These are phyloP conservation scores for Candida oleophila DNA, from an alignment of 805 yeast genomes.

Conservation along the genomic window DNA sequence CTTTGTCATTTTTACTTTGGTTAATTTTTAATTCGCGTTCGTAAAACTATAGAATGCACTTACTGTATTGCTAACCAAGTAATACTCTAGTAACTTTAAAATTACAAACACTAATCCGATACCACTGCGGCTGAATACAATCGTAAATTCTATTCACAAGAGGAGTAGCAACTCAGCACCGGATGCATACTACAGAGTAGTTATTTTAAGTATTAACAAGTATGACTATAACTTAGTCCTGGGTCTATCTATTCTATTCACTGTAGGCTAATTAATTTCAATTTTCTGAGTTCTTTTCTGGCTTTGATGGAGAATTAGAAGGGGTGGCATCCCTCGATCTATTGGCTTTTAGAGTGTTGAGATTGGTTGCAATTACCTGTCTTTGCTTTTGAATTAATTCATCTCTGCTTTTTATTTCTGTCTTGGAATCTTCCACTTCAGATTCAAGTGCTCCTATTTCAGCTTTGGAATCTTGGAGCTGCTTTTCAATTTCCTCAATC, in stretches of 20 bases:
- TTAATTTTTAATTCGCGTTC: too few species aligned
- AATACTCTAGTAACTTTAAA: background rate
- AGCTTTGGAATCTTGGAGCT: background rate
- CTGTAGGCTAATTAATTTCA: background rate
- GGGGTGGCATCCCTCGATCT: background rate
- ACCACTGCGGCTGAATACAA: too few species aligned
- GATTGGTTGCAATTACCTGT: constrained; percentile 6
- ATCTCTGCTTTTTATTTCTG: background rate
- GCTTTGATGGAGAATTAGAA: background rate
- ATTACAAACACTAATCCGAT: background rate
- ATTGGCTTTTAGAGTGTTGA: constrained; percentile 7
- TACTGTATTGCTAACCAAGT: background rate
- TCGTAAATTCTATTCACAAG: too few species aligned
- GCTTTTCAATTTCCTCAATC: background rate
- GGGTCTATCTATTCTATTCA: background rate
- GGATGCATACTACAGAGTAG: too few species aligned
- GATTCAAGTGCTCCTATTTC: background rate
- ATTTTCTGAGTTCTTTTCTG: background rate
- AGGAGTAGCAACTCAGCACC: too few species aligned
- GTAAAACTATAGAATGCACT: background rate
- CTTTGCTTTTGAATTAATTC: constrained; percentile 8
- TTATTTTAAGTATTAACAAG: too few species aligned
- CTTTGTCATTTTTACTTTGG: too few species aligned
- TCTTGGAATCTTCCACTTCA: background rate
- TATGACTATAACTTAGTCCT: too few species aligned